Evolutionary conservation across 371 early-diverging fungal genomes (phyloP), one percentile per base, ranked within the genome.

Genomic region (Choanephora cucurbitarum): DNA sequence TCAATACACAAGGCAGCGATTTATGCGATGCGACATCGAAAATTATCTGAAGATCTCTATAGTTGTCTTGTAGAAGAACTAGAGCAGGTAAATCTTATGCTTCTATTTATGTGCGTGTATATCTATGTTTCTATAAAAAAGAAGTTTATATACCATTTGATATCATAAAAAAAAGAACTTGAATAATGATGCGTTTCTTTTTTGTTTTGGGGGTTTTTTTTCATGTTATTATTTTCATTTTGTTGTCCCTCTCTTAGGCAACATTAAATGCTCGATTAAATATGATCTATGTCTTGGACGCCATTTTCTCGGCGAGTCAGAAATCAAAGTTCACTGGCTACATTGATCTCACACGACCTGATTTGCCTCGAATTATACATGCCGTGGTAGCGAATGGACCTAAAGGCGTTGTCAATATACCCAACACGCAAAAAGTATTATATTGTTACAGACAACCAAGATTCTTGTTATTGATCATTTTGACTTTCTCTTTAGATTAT

Each of bases 31-130:
- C 72, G 84, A 57, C 77, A 90, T 61, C 50, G 72, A 46, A 64
- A 73, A 24, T 67, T 87, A 49, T 80, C 87, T 45, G 91, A 91
- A 62, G 88, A 89, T 74, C 75, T 91, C 5, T 85, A 85, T 53
- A 87, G 86, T 49, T 91, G 90, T 62, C 77, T 91, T 7, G 62
- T 85, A 23, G 91, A 91, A 67, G 82, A 84, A 51, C 71, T 89
- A 56, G 88, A 88, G 52, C 73, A 83, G 78, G 84, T 84, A 79
- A 14, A 77, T 64, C 47, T 39, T 43, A 44, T 18, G 5, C 44
- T 17, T 22, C 45, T 64, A 41, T 41, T 33, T 55, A 40, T 50
- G 41, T 50, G 60, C 51, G 32, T 14, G 19, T 45, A 48, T 51
- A 18, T 41, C 28, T 40, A 31, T 39, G 14, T n/a, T n/a, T n/a